Evolutionary conservation across 192 early-diverging fungal species (phyloP).

Genomic region (Linnemannia hyalina): DNA sequence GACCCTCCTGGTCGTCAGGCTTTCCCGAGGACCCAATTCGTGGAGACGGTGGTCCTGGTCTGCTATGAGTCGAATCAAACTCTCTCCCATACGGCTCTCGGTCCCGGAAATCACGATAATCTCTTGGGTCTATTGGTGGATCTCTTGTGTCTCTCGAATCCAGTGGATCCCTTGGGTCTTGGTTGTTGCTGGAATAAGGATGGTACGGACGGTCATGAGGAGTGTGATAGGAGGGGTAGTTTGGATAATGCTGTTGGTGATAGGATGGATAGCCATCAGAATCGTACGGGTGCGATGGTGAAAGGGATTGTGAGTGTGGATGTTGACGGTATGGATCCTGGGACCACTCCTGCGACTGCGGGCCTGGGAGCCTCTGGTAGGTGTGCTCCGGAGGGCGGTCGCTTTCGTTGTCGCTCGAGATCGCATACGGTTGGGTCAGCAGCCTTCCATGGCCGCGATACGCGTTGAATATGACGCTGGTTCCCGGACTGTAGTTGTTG

Average conservation of each 20-base stretch:
- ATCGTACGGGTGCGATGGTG: not conserved
- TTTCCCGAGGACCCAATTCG: not conserved
- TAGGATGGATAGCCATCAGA: not conserved
- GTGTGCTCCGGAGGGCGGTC: not conserved
- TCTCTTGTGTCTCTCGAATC: not conserved
- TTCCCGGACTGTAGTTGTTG: conserved; percentile 51
- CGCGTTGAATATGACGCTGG: conserved; percentile 46
- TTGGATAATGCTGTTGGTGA: not conserved
- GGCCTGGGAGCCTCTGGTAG: not conserved
- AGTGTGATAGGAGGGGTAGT: conserved; percentile 9
- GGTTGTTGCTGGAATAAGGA: not conserved
- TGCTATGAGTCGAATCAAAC: not conserved
- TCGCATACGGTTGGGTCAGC: conserved; percentile 24
- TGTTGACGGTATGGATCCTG: conserved; percentile 4
- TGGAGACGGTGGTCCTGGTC: not conserved
- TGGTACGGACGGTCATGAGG: conserved; percentile 8
- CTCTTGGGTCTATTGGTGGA: not conserved
- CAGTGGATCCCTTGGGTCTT: not conserved
- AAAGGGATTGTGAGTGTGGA: not conserved
- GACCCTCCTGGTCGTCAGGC: conserved; percentile 9
- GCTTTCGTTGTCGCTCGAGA: not conserved
- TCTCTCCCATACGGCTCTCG: not conserved
- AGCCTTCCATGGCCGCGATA: conserved; percentile 19
- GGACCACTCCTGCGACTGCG: not conserved
- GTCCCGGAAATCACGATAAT: conserved; percentile 11